These are phyloP conservation scores for Heliamphora exappendiculata DNA, from an alignment of 148 eudicot species.

Conservation along the genomic window DNA sequence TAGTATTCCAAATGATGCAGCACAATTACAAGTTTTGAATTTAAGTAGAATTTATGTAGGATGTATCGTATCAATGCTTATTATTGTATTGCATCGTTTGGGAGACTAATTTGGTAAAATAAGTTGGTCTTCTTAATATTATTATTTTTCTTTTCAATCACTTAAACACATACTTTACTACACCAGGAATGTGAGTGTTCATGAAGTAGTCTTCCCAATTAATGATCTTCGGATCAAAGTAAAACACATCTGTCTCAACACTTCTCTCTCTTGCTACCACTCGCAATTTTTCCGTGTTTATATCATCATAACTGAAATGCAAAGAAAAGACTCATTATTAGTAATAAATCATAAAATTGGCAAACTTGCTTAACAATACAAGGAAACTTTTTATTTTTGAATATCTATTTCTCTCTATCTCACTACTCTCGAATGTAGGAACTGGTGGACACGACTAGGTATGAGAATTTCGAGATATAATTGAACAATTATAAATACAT, in stretches of 20 bases:
- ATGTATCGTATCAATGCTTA: background rate
- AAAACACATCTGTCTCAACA: slow-evolving; percentile 30
- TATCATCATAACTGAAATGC: slow-evolving; percentile 34
- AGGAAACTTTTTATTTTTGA: no score
- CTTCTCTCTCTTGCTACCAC: slow-evolving; percentile 21
- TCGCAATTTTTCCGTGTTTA: slow-evolving; percentile 36
- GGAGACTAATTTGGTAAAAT: no score
- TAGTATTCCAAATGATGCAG: background rate
- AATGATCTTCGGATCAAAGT: slow-evolving; percentile 38
- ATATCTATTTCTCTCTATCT: no score
- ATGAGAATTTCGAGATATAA: no score
- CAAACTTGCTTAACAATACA: background rate
- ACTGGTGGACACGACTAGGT: no score
- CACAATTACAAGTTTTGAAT: no score
- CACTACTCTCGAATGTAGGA: no score
- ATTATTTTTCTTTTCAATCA: no score
- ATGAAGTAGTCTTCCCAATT: slow-evolving; percentile 52
- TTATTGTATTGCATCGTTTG: background rate
- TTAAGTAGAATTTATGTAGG: no score
- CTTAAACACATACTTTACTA: slow-evolving; percentile 35
- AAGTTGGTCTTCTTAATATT: no score
- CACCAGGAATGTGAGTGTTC: slow-evolving; percentile 39
- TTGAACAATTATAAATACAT: no score
- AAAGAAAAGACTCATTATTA: background rate
- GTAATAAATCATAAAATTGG: background rate